Evolutionary conservation across 2,329 filamentous ascomycete species (phyloP).

Genomic region (Laburnicola sp.): DNA sequence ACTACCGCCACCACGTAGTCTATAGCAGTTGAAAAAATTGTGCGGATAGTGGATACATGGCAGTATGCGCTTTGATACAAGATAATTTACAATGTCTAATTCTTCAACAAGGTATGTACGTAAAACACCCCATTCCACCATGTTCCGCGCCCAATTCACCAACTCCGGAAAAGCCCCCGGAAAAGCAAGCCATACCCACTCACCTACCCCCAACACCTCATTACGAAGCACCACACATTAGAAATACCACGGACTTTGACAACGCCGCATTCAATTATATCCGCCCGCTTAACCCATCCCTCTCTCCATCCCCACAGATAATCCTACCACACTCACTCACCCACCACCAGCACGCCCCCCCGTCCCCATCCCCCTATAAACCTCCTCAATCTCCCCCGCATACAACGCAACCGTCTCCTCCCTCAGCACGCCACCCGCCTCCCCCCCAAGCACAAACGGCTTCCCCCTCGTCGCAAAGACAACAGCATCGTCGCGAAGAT

Average conservation of each 20-base stretch:
- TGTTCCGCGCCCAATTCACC: no score
- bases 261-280: background rate
- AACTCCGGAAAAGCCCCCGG: background rate
- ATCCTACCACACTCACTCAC: background rate
- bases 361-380: conserved; percentile 41
- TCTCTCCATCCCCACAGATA: background rate
- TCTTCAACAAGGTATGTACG: no score
- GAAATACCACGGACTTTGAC: background rate
- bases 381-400: conserved; percentile 51
- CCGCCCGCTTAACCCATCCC: background rate
- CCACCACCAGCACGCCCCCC: background rate
- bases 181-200: background rate
- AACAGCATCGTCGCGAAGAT: conserved; percentile 50
- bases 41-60: no score
- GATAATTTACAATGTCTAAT: no score
- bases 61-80: no score
- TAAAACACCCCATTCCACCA: no score
- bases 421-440: conserved; percentile 50
- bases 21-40: no score
- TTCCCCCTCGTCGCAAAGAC: conserved; percentile 50
- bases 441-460: conserved; percentile 52
- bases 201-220: background rate
- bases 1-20: no score
- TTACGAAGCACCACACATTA: background rate
- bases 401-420: conserved; percentile 49